These are phyloP conservation scores for Acrodontium crateriforme DNA, from an alignment of 2,329 filamentous ascomycete genomes.

Conservation along the genomic window DNA sequence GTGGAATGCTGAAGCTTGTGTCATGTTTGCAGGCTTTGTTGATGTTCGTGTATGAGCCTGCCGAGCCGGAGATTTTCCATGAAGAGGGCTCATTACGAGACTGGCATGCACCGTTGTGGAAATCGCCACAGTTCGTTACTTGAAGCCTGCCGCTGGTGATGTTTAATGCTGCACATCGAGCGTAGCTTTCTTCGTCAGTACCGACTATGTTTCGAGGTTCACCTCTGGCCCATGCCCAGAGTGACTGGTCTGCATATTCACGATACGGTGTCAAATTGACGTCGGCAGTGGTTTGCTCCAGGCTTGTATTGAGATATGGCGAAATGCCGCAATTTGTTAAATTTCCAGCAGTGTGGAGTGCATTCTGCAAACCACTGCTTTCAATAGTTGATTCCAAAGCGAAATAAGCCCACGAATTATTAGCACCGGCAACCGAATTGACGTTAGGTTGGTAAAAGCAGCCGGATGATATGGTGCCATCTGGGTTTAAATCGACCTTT, in stretches of 20 bases:
- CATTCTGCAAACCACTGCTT: conserved; percentile 7
- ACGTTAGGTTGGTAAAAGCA: conserved; percentile 39
- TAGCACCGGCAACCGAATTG: conserved; percentile 28
- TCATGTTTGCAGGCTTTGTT: conserved; percentile 33
- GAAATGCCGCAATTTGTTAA: conserved; percentile 47
- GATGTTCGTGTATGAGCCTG: conserved; percentile 26
- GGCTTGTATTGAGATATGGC: conserved; percentile 42
- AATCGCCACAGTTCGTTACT: conserved; percentile 39
- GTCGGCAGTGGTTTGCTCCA: conserved; percentile 39
- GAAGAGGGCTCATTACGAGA: conserved; percentile 38
- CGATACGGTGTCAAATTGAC: conserved; percentile 35
- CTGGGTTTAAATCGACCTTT: conserved; percentile 21
- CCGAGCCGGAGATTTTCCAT: conserved; percentile 39
- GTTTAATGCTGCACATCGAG: conserved; percentile 41
- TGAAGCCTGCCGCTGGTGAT: conserved; percentile 42
- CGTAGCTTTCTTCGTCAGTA: conserved; percentile 12
- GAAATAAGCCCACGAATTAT: conserved; percentile 41
- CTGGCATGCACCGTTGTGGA: conserved; percentile 44
- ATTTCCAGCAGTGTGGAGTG: conserved; percentile 22
- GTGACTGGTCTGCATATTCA: conserved; percentile 34
- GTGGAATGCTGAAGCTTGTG: conserved; percentile 42
- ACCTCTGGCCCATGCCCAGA: conserved; percentile 47
- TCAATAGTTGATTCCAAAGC: conserved; percentile 10
- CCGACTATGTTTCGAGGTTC: conserved; percentile 39
- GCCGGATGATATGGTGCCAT: conserved; percentile 33